Base-by-base conservation (phyloP, 805 yeast species). In the Zygosaccharomyces siamensis region DNA sequence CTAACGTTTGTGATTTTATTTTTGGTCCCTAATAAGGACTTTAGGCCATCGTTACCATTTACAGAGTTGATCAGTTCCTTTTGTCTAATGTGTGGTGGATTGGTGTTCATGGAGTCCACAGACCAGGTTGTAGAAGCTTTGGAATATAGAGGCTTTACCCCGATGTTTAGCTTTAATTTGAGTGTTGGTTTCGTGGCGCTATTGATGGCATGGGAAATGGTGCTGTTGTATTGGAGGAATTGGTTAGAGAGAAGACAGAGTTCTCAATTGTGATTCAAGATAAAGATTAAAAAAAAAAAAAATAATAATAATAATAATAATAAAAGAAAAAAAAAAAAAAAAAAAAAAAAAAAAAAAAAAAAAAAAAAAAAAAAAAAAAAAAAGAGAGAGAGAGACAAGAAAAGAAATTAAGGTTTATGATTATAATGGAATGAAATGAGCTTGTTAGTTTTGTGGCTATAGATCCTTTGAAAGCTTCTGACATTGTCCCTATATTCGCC, bases 91-190 rank as follows among this genome's bases (percentile, higher is more conserved):
- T 77, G 87, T 54, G 99, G 99, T 41, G 99, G 99, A 7, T 68
- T 86, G 53, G 83, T 93, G 24, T 93, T 93, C 66, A 89, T 90
- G 90, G 88, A 89, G 66, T 83, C 93, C 47, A 86, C 95, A 39
- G 92, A 87, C 61, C 95, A 93, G 57, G 80, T 87, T 5, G 81
- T 93, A 28, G 81, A 79, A 57, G 90, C 88, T 18, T 74, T 89
- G 70, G 88, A 87, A 57, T 88, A 81, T 66, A 76, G 89, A 58
- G 96, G 96, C 3, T 73, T 83, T 51, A 87, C 93, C 26, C 74
- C 83, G 45, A 90, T 93, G 97, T 92, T 93, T 69, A 86, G 93
- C 1, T 78, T 92, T 62, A 93, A 92, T 64, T 79, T 92, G 32
- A 79, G 86, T 50, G 85, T 93, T 50, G 98, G 98, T 8, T 50